Base-by-base conservation (phyloP, 176 grass and related monocot species). In the Musa acuminata region DNA sequence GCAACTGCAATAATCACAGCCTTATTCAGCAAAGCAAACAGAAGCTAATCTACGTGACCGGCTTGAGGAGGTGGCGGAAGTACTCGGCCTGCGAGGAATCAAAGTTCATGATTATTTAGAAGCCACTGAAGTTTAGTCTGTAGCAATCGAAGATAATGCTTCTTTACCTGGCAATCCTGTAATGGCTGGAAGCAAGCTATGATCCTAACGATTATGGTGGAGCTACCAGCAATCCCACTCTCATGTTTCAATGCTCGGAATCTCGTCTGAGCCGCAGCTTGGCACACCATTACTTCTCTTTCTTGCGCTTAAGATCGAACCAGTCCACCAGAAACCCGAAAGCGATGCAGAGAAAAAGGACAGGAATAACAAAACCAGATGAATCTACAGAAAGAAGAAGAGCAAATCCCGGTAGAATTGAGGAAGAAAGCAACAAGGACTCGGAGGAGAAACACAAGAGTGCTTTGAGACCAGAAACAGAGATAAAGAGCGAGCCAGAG, bases 61-160 rank as follows among this genome's bases (percentile, higher is more conserved):
- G 92, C 81, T 96, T 92, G 54, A 96, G 92, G 69, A 96, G 92
- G 73, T 96, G 89, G 8, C 92, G 92, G 78, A 92, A 96, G 65
- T 96, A 96, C 73, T 96, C 89, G 2, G 89, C 92, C 92, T 96
- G 79, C 60, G 48, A 62, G 83, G 67, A 51, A 74, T 67, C 67
- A 54, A 60, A 72, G 16, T n/a, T 43, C 35, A 43, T 43, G 35
- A 43, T 27, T 27, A 43, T 43, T 43, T 43, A 43, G 35, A 43
- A 43, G 35, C 35, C 35, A 43, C 35, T 43, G 35, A 43, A 43
- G 35, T 43, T 43, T 43, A 6, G 35, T 6, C 35, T 43, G 35
- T 43, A 43, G 4, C 35, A 43, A 43, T 43, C 35, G 35, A 43
- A 43, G 35, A 43, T 43, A 5, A 43, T 43, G 35, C 35, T 43